phyloP scores from a whole-genome alignment of 352 stramenopile species.

The Pythium vanterpoolii region DNA sequence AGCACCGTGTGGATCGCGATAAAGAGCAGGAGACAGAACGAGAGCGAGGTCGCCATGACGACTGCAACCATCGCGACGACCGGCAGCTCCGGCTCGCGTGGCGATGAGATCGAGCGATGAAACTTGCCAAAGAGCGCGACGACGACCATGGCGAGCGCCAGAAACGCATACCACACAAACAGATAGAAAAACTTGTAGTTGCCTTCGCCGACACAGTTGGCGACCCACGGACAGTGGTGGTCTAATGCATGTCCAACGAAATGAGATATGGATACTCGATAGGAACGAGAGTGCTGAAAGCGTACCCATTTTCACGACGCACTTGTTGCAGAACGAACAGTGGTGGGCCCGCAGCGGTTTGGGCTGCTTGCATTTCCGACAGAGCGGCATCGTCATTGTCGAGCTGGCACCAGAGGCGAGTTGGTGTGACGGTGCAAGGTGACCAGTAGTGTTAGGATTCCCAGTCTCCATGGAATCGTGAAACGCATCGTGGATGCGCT shows the following conservation, averaged over 20 bases:
- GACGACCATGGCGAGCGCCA: conserved; percentile 60
- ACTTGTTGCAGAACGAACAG: conserved; percentile 85
- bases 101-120: conserved; percentile 20
- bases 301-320: conserved; percentile 84
- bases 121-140: conserved; percentile 55
- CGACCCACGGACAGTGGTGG: conserved; percentile 97
- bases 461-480: conserved; percentile 61
- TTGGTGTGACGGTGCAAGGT: conserved; percentile 3
- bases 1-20: conserved; percentile 71
- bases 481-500: conserved; percentile 55
- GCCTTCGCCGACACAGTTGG: conserved; percentile 74
- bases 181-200: conserved; percentile 90
- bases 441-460: conserved; percentile 6
- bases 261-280: neutral
- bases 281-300: neutral
- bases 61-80: conserved; percentile 60
- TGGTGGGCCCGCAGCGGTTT: conserved; percentile 84
- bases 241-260: conserved; percentile 59
- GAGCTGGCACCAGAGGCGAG: neutral
- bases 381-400: conserved; percentile 26
- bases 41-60: conserved; percentile 64
- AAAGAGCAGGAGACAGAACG: conserved; percentile 69
- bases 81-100: conserved; percentile 27
- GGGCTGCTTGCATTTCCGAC: conserved; percentile 58
- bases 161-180: conserved; percentile 76